Conservation (phyloP, 2,329 filamentous ascomycete species). For the Phialophora macrospora region DNA sequence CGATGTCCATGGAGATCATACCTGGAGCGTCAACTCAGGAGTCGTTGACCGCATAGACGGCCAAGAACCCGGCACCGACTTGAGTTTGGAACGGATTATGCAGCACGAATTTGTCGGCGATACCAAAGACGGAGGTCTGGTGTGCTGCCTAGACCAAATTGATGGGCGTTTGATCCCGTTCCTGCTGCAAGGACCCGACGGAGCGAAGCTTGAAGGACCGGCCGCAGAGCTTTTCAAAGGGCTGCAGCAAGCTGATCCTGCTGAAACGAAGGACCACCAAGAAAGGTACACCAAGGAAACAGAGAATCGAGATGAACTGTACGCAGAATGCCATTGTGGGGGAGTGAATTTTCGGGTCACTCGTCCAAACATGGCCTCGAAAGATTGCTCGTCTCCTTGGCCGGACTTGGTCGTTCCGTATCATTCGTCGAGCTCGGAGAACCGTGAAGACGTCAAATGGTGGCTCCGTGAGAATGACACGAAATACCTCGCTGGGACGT, state of each 20-base stretch:
- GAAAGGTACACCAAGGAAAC: background rate
- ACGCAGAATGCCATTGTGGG: constrained; percentile 45
- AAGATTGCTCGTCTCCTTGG: constrained; percentile 54
- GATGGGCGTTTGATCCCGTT: constrained; percentile 42
- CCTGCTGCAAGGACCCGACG: constrained; percentile 26
- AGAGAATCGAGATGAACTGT: constrained; percentile 44
- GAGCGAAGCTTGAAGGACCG: background rate
- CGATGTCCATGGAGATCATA: constrained; percentile 38
- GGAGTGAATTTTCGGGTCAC: constrained; percentile 63
- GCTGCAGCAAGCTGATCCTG: background rate
- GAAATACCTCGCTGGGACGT: constrained; percentile 65
- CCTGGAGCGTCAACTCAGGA: constrained; percentile 38
- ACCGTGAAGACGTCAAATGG: constrained; percentile 61
- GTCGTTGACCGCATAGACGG: constrained; percentile 31
- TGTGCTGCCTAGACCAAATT: constrained; percentile 35
- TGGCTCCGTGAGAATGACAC: constrained; percentile 58
- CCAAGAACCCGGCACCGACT: constrained; percentile 30
- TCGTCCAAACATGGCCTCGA: constrained; percentile 57
- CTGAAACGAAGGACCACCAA: background rate
- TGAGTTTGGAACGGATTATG: constrained; percentile 35
- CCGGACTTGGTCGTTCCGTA: constrained; percentile 61
- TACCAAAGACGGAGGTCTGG: constrained; percentile 38
- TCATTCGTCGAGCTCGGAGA: constrained; percentile 48
- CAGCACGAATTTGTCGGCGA: constrained; percentile 38
- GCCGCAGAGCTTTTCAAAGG: background rate